Base-by-base conservation (phyloP, 2,329 filamentous ascomycete genomes). In the Cryphonectria nitschkei region DNA sequence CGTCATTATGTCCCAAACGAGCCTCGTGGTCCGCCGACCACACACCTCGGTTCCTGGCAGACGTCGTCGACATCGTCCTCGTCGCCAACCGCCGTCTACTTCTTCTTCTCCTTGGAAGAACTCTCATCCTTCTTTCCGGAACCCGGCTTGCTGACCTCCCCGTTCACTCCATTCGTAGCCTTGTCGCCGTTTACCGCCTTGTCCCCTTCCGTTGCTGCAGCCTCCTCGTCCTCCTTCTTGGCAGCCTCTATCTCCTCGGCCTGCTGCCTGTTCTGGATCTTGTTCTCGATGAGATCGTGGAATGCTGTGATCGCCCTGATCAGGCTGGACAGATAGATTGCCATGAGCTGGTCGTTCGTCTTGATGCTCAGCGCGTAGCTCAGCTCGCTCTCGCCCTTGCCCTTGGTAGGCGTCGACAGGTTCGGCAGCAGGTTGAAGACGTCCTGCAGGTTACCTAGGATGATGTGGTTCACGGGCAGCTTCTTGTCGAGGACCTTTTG, bases 241-340 rank as follows among this genome's bases (percentile, higher is more conserved):
- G 92, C 89, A 62, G 86, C 88, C 76, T 98, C 95, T 84, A 95
- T 95, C 79, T 99, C 96, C 79, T 98, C 96, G 78, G 97, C 93
- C 81, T 97, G 93, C 83, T 98, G 95, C 81, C 95, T 89, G 84
- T 99, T 99, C 85, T 98, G 95, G 76, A 98, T 98, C 88, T 99
- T 99, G 86, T 99, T 99, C 86, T 99, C 96, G 75, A 99, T 99
- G 76, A 99, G 84, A 80, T 99, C 96, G 81, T 99, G 96, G 91
- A 98, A 99, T 9, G 96, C 96, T 16, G 96, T 98, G 79, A 99
- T 99, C 70, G 96, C 96, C 73, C 96, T 89, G 82, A 99, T 98
- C 85, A 98, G 85, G 84, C 93, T 97, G 84, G 93, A 97, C 68
- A 99, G 87, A 82, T 99, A 99, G 81, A 99, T 98, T 67, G 95